Evolutionary conservation across 352 stramenopile genomes (phyloP).

Genomic region (Hyaloperonospora brassicae): DNA sequence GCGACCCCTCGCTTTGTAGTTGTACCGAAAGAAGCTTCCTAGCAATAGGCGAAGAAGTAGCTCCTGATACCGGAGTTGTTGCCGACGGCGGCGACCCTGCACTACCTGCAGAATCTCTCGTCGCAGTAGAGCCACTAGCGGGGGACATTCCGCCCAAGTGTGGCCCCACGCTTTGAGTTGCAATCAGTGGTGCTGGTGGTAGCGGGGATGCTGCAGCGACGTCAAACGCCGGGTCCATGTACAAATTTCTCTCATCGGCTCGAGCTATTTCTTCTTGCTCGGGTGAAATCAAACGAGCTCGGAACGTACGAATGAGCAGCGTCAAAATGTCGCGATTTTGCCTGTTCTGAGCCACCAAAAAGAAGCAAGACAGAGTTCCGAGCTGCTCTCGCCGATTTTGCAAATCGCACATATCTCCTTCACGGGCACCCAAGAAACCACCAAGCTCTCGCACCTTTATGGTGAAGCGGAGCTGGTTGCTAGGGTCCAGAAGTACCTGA

Average conservation of each 20-base stretch:
- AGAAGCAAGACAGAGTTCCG: slow-evolving; percentile 55
- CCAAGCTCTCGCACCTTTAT: slow-evolving; percentile 74
- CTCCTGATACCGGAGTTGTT: slow-evolving; percentile 5
- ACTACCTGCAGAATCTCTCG: slow-evolving; percentile 16
- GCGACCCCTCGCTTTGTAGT: slow-evolving; percentile 25
- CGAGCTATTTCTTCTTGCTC: slow-evolving; percentile 54
- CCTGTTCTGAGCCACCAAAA: slow-evolving; percentile 65
- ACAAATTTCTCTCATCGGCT: slow-evolving; percentile 57
- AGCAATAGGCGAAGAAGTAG: slow-evolving; percentile 6
- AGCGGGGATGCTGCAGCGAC: slow-evolving; percentile 5
- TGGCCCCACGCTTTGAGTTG: slow-evolving; percentile 10
- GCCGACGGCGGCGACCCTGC: slow-evolving; percentile 14
- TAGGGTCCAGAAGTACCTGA: slow-evolving; percentile 65
- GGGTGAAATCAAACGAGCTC: slow-evolving; percentile 30
- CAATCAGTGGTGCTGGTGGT: slow-evolving; percentile 2
- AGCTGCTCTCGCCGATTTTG: slow-evolving; percentile 37
- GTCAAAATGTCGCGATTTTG: slow-evolving; percentile 75
- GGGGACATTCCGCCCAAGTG: slow-evolving; percentile 17
- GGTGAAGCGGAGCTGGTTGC: slow-evolving; percentile 54
- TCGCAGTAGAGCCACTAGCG: slow-evolving; percentile 14
- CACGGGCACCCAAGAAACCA: slow-evolving; percentile 52
- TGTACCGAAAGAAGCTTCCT: slow-evolving; percentile 12
- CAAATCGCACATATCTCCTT: slow-evolving; percentile 54
- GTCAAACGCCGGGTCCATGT: slow-evolving; percentile 58
- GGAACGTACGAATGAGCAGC: slow-evolving; percentile 66